Conservation (phyloP, 73 alveolate species). For the Urostyla sp. region DNA sequence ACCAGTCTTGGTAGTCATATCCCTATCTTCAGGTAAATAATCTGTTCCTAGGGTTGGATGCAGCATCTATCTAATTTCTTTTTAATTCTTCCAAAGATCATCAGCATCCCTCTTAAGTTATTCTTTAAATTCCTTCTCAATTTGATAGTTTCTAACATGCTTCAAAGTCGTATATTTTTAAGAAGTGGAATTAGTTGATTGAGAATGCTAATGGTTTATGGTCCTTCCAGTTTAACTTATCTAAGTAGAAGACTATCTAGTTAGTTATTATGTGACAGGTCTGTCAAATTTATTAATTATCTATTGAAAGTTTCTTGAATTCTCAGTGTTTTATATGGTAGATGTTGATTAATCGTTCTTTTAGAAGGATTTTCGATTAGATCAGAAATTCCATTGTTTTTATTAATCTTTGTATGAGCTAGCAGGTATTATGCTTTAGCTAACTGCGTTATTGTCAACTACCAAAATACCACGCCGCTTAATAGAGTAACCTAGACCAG, state of each 20-base stretch:
- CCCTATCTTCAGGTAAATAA: slow-evolving; percentile 40
- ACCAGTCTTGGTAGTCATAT: slow-evolving; percentile 35
- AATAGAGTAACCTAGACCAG: slow-evolving; percentile 38
- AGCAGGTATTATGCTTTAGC: slow-evolving; percentile 6
- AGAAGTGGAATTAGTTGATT: background rate
- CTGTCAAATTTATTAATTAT: too few species aligned
- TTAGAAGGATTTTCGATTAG: background rate
- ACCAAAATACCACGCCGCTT: slow-evolving; percentile 10
- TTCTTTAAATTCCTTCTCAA: slow-evolving; percentile 29
- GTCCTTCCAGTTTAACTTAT: too few species aligned
- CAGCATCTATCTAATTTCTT: slow-evolving; percentile 38
- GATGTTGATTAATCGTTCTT: too few species aligned
- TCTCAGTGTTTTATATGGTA: too few species aligned
- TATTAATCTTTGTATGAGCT: background rate
- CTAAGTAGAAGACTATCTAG: too few species aligned
- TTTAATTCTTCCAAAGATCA: slow-evolving; percentile 33
- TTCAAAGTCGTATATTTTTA: slow-evolving; percentile 2
- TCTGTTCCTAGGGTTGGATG: slow-evolving; percentile 40
- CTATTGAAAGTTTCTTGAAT: too few species aligned
- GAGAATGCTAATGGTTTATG: background rate
- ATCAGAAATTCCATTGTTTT: background rate
- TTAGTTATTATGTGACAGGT: too few species aligned
- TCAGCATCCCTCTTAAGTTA: slow-evolving; percentile 26
- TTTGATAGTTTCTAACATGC: slow-evolving; percentile 36
- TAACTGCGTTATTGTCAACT: slow-evolving; percentile 42